Conservation (phyloP, 805 yeast genomes). For the Wickerhamomyces bovis region DNA sequence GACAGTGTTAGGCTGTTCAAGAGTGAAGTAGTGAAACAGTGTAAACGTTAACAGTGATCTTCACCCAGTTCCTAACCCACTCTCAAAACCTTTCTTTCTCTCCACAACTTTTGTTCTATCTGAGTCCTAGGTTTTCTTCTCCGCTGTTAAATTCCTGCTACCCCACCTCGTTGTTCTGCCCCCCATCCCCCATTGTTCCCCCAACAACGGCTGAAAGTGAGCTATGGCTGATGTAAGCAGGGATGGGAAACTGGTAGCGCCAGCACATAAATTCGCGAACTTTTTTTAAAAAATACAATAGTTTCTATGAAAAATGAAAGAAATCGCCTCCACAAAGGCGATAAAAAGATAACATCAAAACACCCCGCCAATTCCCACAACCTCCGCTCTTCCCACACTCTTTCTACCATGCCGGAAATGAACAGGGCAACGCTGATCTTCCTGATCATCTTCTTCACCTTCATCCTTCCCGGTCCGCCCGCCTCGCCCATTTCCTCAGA, state of each 20-base stretch:
- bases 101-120: no score
- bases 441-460: constrained; percentile 23
- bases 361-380: background rate
- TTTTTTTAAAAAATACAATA: no score
- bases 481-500: constrained; percentile 25
- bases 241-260: background rate
- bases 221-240: background rate
- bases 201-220: background rate
- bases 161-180: no score
- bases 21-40: no score
- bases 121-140: background rate
- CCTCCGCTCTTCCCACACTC: background rate
- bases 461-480: constrained; percentile 37
- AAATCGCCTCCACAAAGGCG: background rate
- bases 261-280: background rate
- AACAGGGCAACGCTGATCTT: constrained; percentile 20
- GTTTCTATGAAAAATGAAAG: background rate
- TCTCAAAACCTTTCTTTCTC: no score
- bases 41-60: no score
- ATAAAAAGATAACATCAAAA: no score
- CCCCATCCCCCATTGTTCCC: background rate
- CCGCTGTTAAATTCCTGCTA: background rate
- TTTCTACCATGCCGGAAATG: constrained; percentile 9
- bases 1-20: no score
- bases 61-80: background rate